phyloP scores from a whole-genome alignment of 345 rosid genomes.

The Microthlaspi erraticum region DNA sequence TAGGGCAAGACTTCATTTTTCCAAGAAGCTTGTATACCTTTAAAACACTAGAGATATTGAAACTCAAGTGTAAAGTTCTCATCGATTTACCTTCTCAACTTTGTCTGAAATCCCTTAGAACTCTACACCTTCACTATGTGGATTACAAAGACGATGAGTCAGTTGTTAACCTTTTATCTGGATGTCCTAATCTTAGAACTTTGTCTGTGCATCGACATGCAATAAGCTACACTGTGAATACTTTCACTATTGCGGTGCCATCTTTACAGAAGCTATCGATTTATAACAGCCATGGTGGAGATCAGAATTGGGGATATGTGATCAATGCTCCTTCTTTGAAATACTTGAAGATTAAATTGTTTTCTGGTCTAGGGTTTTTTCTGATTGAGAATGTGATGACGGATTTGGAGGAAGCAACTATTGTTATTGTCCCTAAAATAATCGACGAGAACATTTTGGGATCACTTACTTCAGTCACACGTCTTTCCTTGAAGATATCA shows the following conservation, averaged over 20 bases:
- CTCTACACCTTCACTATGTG: neutral
- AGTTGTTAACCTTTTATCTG: conserved; percentile 14
- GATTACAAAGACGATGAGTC: neutral
- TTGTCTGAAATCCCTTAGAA: conserved; percentile 11
- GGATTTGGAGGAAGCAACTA: neutral
- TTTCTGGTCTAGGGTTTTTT: neutral
- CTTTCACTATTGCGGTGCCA: conserved; percentile 12
- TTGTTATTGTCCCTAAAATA: neutral
- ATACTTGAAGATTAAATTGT: neutral
- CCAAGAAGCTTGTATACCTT: conserved; percentile 16
- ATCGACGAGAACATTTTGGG: neutral
- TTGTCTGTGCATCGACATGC: neutral
- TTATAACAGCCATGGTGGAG: neutral
- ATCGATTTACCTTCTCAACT: conserved; percentile 5
- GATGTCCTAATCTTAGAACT: conserved; percentile 21
- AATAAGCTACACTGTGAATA: neutral
- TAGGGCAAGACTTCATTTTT: neutral
- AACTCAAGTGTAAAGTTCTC: neutral
- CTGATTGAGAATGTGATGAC: neutral
- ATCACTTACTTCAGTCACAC: conserved; percentile 11
- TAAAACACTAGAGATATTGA: conserved; percentile 3
- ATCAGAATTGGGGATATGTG: neutral
- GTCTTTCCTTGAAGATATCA: neutral
- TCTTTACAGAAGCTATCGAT: conserved; percentile 23
- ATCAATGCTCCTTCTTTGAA: conserved; percentile 27